Conservation (phyloP, 768 basidiomycete genomes). For the Kwoniella mangroviensis region DNA sequence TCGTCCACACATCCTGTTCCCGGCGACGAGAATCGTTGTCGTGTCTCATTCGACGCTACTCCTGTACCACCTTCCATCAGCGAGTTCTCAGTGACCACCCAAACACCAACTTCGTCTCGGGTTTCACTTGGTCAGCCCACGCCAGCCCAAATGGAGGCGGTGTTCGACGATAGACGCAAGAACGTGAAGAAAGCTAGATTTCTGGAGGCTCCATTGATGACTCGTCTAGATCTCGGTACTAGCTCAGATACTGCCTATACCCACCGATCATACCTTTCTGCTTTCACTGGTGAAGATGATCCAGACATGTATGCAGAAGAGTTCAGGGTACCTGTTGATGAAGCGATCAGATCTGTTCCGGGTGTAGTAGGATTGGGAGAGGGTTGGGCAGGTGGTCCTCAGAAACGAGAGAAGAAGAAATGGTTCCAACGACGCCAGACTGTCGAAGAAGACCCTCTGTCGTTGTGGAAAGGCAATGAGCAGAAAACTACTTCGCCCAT, state of each 20-base stretch:
- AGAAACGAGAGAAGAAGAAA: constrained; percentile 3
- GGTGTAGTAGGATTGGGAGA: constrained; percentile 50
- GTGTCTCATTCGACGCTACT: constrained; percentile 23
- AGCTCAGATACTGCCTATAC: constrained; percentile 3
- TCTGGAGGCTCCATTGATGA: constrained; percentile 13
- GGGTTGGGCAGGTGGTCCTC: constrained; percentile 50
- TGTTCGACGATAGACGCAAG: neutral
- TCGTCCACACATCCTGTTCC: constrained; percentile 3
- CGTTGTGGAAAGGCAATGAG: constrained; percentile 19
- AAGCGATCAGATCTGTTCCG: constrained; percentile 31
- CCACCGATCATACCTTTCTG: constrained; percentile 4
- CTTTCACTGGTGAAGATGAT: constrained; percentile 9
- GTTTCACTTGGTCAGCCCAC: neutral
- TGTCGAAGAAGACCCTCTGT: constrained; percentile 16
- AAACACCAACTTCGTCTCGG: neutral
- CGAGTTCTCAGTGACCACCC: neutral
- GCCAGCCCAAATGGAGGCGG: neutral
- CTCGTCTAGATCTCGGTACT: neutral
- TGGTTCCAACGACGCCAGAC: constrained; percentile 13
- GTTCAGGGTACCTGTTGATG: constrained; percentile 12
- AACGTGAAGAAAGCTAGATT: constrained; percentile 18
- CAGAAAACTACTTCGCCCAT: constrained; percentile 11
- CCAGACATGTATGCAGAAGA: constrained; percentile 3
- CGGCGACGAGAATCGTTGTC: constrained; percentile 7
- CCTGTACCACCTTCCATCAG: constrained; percentile 4